These are phyloP conservation scores for Tolypocladium tundrense DNA, from an alignment of 2,329 filamentous ascomycete genomes.

Conservation along the genomic window DNA sequence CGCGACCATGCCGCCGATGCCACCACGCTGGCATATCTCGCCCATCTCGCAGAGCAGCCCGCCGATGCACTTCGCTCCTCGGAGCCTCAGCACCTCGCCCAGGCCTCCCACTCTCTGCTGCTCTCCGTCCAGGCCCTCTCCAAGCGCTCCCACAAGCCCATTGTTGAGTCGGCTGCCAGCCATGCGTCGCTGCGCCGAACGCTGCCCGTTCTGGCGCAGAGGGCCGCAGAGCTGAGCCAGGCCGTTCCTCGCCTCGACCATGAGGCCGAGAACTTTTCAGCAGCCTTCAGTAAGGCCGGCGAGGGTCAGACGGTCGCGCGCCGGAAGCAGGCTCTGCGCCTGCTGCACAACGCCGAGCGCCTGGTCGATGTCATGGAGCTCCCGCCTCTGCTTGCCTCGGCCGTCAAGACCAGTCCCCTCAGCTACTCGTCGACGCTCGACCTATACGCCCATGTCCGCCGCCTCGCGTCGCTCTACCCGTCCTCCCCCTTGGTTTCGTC, in stretches of 20 bases:
- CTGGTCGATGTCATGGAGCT: constrained; percentile 86
- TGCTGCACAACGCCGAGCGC: constrained; percentile 80
- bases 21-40: constrained; percentile 60
- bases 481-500: constrained; percentile 64
- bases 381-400: constrained; percentile 72
- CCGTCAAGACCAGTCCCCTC: constrained; percentile 53
- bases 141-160: constrained; percentile 75
- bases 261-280: constrained; percentile 69
- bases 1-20: constrained; percentile 30
- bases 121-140: constrained; percentile 80
- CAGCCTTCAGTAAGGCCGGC: constrained; percentile 66
- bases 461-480: constrained; percentile 74
- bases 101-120: constrained; percentile 69
- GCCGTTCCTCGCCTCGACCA: constrained; percentile 71
- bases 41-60: constrained; percentile 65
- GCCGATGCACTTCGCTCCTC: constrained; percentile 60
- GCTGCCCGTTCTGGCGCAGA: constrained; percentile 58
- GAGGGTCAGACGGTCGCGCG: constrained; percentile 61
- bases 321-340: constrained; percentile 68
- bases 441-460: constrained; percentile 84
- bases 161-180: constrained; percentile 71
- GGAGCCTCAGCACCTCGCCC: constrained; percentile 71
- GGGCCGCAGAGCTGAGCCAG: constrained; percentile 57
- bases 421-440: constrained; percentile 88
- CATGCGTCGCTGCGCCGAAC: constrained; percentile 63